Evolutionary conservation across 495 filamentous ascomycete species (phyloP).

Genomic region (Geopyxis carbonaria): DNA sequence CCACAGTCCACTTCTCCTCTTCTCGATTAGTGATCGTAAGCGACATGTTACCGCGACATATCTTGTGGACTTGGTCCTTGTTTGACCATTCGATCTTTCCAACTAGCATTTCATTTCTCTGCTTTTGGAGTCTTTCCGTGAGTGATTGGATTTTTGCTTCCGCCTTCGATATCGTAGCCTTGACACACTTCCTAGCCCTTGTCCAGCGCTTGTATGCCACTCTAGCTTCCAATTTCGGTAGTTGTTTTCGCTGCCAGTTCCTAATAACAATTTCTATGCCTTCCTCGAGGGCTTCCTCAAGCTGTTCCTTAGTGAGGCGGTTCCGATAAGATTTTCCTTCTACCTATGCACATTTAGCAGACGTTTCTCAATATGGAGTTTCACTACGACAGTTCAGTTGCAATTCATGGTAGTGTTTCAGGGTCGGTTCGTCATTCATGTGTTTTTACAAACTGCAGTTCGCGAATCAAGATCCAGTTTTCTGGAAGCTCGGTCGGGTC

Average conservation of each 20-base stretch:
- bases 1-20: constrained; percentile 11
- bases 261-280: constrained; percentile 36
- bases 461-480: no score
- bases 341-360: no score
- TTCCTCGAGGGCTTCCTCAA: constrained; percentile 35
- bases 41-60: no score
- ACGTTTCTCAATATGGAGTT: no score
- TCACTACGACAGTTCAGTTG: no score
- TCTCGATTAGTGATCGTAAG: constrained; percentile 37
- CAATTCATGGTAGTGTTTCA: no score
- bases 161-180: constrained; percentile 17
- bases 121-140: constrained; percentile 33
- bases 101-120: constrained; percentile 32
- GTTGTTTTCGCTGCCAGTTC: constrained; percentile 39
- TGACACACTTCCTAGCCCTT: constrained; percentile 26
- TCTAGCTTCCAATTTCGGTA: constrained; percentile 32
- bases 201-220: constrained; percentile 49
- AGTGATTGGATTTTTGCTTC: constrained; percentile 23
- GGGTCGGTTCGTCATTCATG: no score
- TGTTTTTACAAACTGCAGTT: no score
- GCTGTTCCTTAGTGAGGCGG: constrained; percentile 31
- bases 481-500: no score
- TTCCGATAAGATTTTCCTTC: constrained; percentile 12
- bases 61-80: constrained; percentile 30
- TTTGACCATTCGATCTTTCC: constrained; percentile 33